Evolutionary conservation across 108 stramenopile genomes (phyloP), one percentile per base, ranked within the genome.

Genomic region (Nannochloropsis granulata): DNA sequence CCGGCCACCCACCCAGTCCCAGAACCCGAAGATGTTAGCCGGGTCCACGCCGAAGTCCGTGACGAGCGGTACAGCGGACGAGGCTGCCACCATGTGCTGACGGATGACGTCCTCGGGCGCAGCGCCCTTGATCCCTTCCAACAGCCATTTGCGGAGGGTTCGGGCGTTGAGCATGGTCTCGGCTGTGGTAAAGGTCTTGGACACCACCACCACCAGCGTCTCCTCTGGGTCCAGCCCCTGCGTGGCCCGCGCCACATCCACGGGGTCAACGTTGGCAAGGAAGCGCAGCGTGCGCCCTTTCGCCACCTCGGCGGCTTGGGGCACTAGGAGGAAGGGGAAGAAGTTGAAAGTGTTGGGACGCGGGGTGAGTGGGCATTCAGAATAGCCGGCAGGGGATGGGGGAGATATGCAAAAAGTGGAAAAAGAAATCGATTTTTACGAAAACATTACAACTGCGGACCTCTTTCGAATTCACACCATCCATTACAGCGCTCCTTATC

Each of bases 91-190:
- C 81, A 98, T 92, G 90, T 99, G 99, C 88, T 95, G 94, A n/a
- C 92, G 44, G 1, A 97, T 95, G 45, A 99, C 93, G 42, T 96
- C 95, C 82, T 91, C 92, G 79, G 94, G 82, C 2, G 92, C 87
- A 23, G 82, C 85, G 43, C 80, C 89, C 25, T 82, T 87, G 34
- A 96, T 94, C 84, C 95, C 95, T 83, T 95, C 94, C 93, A 96
- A 92, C 23, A 99, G 93, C 99, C 99, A 99, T 85, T 95, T 93
- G 43, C 95, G 91, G 93, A 98, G 93, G 13, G 97, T 97, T 23
- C 95, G 89, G 0, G 99, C 99, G 87, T 99, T 99, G 85, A 98
- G 92, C 97, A 99, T 98, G 46, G 99, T 99, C 91, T 99, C 99
- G 2, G 97, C 96, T 12, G 99, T 99, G 78, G 97, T 98, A 88